Evolutionary conservation across 495 filamentous ascomycete species (phyloP).

Genomic region (Polyplosphaeria fusca): DNA sequence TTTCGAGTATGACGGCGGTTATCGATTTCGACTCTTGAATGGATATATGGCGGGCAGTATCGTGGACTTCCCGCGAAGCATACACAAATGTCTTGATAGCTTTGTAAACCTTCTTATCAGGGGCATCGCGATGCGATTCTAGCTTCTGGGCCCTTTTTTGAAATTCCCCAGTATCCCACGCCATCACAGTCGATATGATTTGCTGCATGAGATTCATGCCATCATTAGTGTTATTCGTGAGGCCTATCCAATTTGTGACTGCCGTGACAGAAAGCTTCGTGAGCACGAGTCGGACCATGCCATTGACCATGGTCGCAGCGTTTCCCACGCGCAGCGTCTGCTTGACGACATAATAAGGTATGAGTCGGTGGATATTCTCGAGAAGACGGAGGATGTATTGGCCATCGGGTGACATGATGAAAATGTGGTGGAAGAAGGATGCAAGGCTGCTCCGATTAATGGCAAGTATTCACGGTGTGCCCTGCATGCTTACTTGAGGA

Average conservation of each 20-base stretch:
- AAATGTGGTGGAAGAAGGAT: conserved; percentile 60
- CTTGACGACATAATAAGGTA: conserved; percentile 58
- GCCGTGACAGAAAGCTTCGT: conserved; percentile 61
- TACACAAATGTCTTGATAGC: conserved; percentile 50
- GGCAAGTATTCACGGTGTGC: not conserved
- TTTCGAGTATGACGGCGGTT: conserved; percentile 48
- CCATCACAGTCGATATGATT: conserved; percentile 60
- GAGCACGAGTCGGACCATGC: conserved; percentile 58
- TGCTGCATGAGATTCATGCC: conserved; percentile 69
- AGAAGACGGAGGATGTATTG: conserved; percentile 59
- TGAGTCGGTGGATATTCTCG: conserved; percentile 54
- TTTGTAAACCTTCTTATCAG: conserved; percentile 49
- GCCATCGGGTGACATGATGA: conserved; percentile 61
- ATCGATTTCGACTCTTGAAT: conserved; percentile 48
- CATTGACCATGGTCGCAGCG: conserved; percentile 66
- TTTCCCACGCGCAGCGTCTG: conserved; percentile 65
- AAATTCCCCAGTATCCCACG: conserved; percentile 59
- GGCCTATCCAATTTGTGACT: conserved; percentile 64
- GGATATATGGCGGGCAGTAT: conserved; percentile 39
- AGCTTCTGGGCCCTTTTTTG: conserved; percentile 53
- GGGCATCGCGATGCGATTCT: conserved; percentile 49
- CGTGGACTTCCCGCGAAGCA: conserved; percentile 48
- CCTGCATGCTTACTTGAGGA: conserved; percentile 50
- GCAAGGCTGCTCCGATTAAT: conserved; percentile 53
- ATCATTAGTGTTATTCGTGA: conserved; percentile 55